These are phyloP conservation scores for Vitis labrusca DNA, from an alignment of 164 flowering plant species.

Conservation along the genomic window DNA sequence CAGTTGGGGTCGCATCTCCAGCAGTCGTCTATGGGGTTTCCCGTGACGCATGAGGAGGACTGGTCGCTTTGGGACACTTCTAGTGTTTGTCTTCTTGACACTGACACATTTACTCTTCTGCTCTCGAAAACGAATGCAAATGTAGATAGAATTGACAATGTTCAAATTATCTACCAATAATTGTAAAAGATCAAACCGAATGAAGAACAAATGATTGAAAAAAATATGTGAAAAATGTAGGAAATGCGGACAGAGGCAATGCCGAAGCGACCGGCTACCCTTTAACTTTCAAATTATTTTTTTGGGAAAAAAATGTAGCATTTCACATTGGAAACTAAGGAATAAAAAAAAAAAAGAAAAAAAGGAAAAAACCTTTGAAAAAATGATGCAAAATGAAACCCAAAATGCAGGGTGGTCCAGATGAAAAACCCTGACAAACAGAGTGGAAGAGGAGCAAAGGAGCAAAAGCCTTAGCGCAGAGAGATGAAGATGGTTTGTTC, in stretches of 20 bases:
- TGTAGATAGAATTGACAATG: no score
- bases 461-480: background rate
- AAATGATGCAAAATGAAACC: background rate
- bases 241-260: no score
- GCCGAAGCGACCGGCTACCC: no score
- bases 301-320: no score
- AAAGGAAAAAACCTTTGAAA: background rate
- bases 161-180: no score
- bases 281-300: no score
- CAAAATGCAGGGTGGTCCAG: background rate
- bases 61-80: conserved; percentile 21
- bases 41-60: conserved; percentile 40
- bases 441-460: background rate
- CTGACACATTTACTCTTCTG: conserved; percentile 55
- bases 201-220: background rate
- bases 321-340: background rate
- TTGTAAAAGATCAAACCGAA: background rate
- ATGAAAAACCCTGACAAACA: background rate
- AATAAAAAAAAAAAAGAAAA: background rate
- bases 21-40: conserved; percentile 82
- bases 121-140: background rate
- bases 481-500: no score
- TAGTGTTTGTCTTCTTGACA: conserved; percentile 48
- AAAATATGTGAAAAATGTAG: background rate
- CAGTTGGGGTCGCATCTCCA: conserved; percentile 75